phyloP scores from a whole-genome alignment of 305 asterid genomes.

The Fraxinus paxiana region DNA sequence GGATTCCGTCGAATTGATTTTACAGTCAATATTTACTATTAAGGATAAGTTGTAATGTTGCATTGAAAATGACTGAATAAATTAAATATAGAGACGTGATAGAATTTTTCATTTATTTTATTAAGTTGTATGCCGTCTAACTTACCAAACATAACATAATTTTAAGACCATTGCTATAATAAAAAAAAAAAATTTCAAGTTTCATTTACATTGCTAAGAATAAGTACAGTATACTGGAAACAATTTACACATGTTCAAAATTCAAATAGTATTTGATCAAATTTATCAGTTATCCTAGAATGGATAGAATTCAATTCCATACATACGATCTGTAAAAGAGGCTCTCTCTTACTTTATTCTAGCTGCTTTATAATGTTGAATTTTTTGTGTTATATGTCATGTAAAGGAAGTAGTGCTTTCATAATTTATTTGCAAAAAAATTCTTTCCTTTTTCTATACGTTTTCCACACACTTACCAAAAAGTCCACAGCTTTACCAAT shows the following conservation, averaged over 20 bases:
- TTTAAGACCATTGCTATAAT: not conserved
- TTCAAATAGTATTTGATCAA: not conserved
- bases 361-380: not conserved
- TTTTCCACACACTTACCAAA: not conserved
- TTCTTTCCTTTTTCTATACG: not conserved
- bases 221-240: not conserved
- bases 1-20: not conserved
- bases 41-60: not conserved
- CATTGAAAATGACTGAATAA: not conserved
- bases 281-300: not conserved
- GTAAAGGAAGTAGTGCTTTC: not conserved
- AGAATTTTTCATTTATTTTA: not conserved
- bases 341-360: not conserved
- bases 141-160: not conserved
- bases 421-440: not conserved
- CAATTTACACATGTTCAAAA: not conserved
- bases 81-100: not conserved
- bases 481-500: not conserved
- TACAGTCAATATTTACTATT: not conserved
- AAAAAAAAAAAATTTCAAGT: not conserved
- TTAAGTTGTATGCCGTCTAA: not conserved
- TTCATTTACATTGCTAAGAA: not conserved
- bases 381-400: not conserved
- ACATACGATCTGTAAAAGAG: not conserved
- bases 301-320: not conserved